These are phyloP conservation scores for Tremella yokohamensis DNA, from an alignment of 768 basidiomycete genomes.

Conservation along the genomic window DNA sequence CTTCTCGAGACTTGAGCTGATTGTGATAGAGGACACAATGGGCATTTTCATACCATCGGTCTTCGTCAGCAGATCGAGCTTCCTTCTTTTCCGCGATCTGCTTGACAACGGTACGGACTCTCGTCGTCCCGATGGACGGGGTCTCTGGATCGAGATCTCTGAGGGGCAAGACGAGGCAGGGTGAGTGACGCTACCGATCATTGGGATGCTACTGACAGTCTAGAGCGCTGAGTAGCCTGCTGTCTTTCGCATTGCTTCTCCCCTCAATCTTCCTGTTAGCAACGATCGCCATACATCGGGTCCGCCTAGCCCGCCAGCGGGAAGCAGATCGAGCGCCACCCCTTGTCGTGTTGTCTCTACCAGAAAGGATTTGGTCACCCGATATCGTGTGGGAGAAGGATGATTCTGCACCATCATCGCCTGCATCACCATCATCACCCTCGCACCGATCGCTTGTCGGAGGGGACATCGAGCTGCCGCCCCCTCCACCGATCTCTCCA, in stretches of 20 bases:
- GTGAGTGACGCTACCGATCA: conserved; percentile 19
- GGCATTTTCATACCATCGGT: conserved; percentile 80
- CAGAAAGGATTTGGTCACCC: conserved; percentile 49
- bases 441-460: not conserved
- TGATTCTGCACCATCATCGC: conserved; percentile 19
- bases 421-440: not conserved
- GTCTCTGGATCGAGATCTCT: conserved; percentile 47
- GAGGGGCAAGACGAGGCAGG: conserved; percentile 37
- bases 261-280: conserved; percentile 84
- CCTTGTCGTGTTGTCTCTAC: conserved; percentile 44
- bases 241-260: conserved; percentile 75
- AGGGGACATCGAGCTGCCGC: conserved; percentile 3
- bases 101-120: conserved; percentile 73
- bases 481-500: conserved; percentile 28
- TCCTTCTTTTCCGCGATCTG: conserved; percentile 64
- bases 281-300: conserved; percentile 82
- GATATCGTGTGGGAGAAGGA: conserved; percentile 52
- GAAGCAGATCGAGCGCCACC: conserved; percentile 56
- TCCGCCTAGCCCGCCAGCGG: conserved; percentile 58
- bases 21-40: conserved; percentile 60
- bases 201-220: conserved; percentile 5
- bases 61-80: conserved; percentile 82
- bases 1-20: not conserved
- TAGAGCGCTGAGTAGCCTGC: conserved; percentile 50
- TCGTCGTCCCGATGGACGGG: conserved; percentile 18